Conservation (phyloP, 2,329 filamentous ascomycete species). For the Colletotrichum nymphaeae region DNA sequence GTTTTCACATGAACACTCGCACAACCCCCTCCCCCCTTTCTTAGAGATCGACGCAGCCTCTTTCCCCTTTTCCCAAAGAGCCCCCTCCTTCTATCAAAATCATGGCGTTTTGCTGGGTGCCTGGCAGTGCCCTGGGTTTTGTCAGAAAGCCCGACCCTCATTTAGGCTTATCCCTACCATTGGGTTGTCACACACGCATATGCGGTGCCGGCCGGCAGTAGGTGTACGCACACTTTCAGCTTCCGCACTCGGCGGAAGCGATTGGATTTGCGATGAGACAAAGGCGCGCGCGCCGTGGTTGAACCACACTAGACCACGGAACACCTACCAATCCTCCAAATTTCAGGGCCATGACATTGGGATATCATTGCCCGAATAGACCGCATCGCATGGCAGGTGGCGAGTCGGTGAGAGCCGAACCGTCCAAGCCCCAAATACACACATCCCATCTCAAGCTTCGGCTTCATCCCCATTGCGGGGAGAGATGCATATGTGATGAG, state of each 20-base stretch:
- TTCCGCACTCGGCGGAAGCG: background rate
- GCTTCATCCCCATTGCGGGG: constrained; percentile 2
- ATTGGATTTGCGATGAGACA: background rate
- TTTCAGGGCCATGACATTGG: background rate
- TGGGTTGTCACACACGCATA: background rate
- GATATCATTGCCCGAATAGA: constrained; percentile 24
- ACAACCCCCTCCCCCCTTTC: constrained; percentile 3
- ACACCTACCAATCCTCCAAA: background rate
- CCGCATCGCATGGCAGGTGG: constrained; percentile 18
- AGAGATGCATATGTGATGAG: constrained; percentile 1
- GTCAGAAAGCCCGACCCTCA: background rate
- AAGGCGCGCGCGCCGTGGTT: background rate
- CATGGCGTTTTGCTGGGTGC: constrained; percentile 8
- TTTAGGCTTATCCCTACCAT: constrained; percentile 24
- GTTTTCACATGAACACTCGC: constrained; percentile 2
- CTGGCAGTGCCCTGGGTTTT: background rate
- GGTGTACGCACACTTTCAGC: background rate
- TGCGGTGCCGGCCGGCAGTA: background rate
- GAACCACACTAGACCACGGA: background rate
- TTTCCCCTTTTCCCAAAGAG: constrained; percentile 10
- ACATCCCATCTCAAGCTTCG: background rate
- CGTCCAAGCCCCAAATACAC: background rate
- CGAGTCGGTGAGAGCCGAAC: constrained; percentile 31
- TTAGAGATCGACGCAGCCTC: constrained; percentile 23
- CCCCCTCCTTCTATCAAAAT: constrained; percentile 4